phyloP scores from a whole-genome alignment of 345 rosid genomes.

The Lagerstroemia speciosa region DNA sequence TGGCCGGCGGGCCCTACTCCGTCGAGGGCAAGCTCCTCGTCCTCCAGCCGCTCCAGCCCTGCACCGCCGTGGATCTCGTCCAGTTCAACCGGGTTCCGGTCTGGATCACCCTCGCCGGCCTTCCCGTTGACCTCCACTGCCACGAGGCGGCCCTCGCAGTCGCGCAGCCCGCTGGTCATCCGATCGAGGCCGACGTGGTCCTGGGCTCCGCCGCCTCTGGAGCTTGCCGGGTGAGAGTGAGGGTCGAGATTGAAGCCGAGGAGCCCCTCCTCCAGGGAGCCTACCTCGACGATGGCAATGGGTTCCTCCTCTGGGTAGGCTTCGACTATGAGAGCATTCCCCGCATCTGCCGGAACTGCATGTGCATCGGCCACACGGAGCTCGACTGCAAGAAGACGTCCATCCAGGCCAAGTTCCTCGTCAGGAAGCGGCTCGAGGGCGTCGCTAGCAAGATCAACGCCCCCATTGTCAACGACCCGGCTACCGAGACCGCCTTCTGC shows the following conservation, averaged over 20 bases:
- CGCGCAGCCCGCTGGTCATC: not conserved
- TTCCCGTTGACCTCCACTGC: slow-evolving; percentile 1
- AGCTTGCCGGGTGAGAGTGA: not conserved
- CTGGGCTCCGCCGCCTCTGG: not conserved
- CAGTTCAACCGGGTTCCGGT: slow-evolving; percentile 7
- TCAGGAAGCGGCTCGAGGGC: slow-evolving; percentile 5
- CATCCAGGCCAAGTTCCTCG: not conserved
- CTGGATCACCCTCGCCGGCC: slow-evolving; percentile 7
- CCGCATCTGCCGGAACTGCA: slow-evolving; percentile 7
- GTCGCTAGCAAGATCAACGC: not conserved
- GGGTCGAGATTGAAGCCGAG: slow-evolving; percentile 9
- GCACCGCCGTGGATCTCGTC: not conserved
- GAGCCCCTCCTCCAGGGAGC: slow-evolving; percentile 6
- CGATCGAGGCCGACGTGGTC: slow-evolving; percentile 2
- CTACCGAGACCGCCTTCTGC: not conserved
- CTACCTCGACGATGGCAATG: slow-evolving; percentile 3
- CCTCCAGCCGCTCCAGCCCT: slow-evolving; percentile 7
- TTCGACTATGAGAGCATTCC: slow-evolving; percentile 6
- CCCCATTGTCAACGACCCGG: not conserved
- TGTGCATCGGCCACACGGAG: slow-evolving; percentile 5
- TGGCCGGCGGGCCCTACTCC: slow-evolving; percentile 6
- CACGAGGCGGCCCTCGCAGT: slow-evolving; percentile 2
- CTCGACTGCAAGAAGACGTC: not conserved
- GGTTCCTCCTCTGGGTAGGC: not conserved
- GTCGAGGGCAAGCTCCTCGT: slow-evolving; percentile 2